Conservation (phyloP, 2,329 filamentous ascomycete genomes). For the Diplodia scrobiculata region DNA sequence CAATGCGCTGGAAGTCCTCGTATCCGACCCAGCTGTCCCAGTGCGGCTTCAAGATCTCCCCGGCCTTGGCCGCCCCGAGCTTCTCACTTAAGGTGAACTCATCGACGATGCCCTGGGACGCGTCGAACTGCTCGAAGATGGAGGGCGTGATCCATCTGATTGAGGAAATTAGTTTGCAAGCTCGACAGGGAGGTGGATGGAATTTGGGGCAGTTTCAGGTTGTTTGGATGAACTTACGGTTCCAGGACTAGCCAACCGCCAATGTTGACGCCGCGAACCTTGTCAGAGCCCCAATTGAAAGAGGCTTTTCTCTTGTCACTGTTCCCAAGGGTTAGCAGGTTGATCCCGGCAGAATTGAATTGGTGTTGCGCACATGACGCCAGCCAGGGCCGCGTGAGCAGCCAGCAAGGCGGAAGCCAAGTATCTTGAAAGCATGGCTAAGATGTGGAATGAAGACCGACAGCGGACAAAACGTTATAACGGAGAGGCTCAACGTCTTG, state of each 20-base stretch:
- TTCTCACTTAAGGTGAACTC: conserved; percentile 56
- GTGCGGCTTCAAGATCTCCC: conserved; percentile 49
- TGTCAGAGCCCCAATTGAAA: conserved; percentile 55
- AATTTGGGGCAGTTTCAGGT: conserved; percentile 18
- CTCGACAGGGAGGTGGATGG: not conserved
- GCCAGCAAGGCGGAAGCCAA: conserved; percentile 20
- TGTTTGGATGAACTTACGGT: conserved; percentile 34
- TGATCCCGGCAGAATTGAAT: no score
- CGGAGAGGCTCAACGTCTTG: not conserved
- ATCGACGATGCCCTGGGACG: conserved; percentile 48
- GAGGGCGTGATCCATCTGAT: conserved; percentile 60
- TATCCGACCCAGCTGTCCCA: conserved; percentile 56
- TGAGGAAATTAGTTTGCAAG: not conserved
- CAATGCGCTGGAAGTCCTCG: conserved; percentile 60
- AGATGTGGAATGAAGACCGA: not conserved
- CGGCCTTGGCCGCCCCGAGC: conserved; percentile 51
- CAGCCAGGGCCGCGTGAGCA: conserved; percentile 5
- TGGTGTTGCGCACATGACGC: conserved; percentile 3
- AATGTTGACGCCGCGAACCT: conserved; percentile 56
- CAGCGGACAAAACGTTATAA: not conserved
- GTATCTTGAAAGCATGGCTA: conserved; percentile 23
- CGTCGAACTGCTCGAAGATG: conserved; percentile 50
- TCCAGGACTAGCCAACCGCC: conserved; percentile 56
- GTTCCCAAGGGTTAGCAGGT: not conserved
- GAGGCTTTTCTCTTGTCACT: conserved; percentile 41